Evolutionary conservation across 1,284 basidiomycete genomes (phyloP).

Genomic region (Sanguinoderma infundibulare): DNA sequence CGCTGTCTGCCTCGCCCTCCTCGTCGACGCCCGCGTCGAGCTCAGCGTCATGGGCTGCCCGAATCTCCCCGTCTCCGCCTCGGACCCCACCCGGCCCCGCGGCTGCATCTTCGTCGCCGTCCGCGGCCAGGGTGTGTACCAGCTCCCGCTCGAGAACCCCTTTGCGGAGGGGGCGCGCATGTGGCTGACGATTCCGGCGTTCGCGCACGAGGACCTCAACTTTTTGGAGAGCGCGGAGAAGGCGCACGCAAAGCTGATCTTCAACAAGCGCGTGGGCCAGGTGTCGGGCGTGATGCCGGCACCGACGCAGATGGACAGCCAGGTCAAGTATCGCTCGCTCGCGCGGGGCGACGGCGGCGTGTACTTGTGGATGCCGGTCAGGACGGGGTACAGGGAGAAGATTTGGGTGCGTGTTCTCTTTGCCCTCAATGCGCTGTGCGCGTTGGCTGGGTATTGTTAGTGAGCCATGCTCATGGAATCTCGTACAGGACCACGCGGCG

Average conservation of each 20-base stretch:
- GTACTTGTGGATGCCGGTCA: slow-evolving; percentile 91
- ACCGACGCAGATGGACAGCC: slow-evolving; percentile 94
- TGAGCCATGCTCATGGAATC: no score
- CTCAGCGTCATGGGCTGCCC: slow-evolving; percentile 96
- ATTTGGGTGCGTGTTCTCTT: slow-evolving; percentile 54
- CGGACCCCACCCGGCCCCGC: slow-evolving; percentile 60
- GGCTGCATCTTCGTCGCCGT: slow-evolving; percentile 89
- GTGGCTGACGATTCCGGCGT: slow-evolving; percentile 51
- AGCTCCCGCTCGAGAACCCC: slow-evolving; percentile 48
- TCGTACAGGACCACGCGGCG: slow-evolving; percentile 93
- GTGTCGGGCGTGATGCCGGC: slow-evolving; percentile 70
- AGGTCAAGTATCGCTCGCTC: slow-evolving; percentile 94
- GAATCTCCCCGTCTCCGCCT: slow-evolving; percentile 75
- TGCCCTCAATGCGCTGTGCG: neutral
- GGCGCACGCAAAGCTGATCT: slow-evolving; percentile 87
- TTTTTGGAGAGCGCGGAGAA: slow-evolving; percentile 96
- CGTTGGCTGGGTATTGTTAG: no score
- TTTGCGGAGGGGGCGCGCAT: slow-evolving; percentile 37
- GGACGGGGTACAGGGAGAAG: slow-evolving; percentile 40
- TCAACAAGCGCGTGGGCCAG: slow-evolving; percentile 78
- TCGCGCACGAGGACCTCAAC: slow-evolving; percentile 54
- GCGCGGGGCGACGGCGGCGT: slow-evolving; percentile 88
- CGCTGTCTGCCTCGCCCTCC: slow-evolving; percentile 92
- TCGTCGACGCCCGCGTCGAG: slow-evolving; percentile 84
- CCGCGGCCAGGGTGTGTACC: slow-evolving; percentile 81